Conservation (phyloP, 331 rosid species). For the Quercus lobata region DNA sequence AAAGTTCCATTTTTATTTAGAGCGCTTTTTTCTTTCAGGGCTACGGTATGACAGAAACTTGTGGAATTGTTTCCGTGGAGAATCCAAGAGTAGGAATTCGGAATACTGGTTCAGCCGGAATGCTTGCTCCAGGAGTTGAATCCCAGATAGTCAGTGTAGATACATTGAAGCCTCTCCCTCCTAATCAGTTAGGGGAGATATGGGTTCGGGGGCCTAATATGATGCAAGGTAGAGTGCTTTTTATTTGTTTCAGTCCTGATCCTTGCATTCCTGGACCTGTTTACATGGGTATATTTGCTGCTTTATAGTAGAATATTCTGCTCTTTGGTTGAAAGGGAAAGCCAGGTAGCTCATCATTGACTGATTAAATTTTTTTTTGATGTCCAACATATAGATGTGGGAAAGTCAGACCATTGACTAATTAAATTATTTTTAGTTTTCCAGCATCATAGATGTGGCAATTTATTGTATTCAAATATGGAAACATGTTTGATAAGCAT, state of each 20-base stretch:
- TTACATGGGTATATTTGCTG: background rate
- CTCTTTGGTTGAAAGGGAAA: background rate
- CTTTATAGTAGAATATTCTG: background rate
- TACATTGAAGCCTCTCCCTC: slow-evolving; percentile 70
- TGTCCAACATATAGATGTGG: background rate
- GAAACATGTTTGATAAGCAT: background rate
- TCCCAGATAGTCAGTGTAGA: slow-evolving; percentile 70
- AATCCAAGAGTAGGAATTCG: slow-evolving; percentile 38
- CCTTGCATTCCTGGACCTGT: background rate
- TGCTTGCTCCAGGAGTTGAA: slow-evolving; percentile 64
- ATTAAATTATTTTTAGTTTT: background rate
- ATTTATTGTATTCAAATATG: background rate
- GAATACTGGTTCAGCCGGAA: slow-evolving; percentile 64
- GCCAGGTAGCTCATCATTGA: too few species aligned
- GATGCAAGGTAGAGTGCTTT: slow-evolving; percentile 55
- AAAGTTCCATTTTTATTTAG: background rate
- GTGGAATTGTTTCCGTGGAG: slow-evolving; percentile 63
- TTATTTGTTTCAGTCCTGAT: background rate
- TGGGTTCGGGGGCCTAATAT: slow-evolving; percentile 84
- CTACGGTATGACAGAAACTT: slow-evolving; percentile 91
- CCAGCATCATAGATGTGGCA: background rate
- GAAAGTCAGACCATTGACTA: background rate
- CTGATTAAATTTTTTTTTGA: too few species aligned
- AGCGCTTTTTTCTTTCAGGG: slow-evolving; percentile 52
- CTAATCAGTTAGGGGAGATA: slow-evolving; percentile 74